phyloP scores from a whole-genome alignment of 2,329 filamentous ascomycete genomes.

The Cercospora sp. region DNA sequence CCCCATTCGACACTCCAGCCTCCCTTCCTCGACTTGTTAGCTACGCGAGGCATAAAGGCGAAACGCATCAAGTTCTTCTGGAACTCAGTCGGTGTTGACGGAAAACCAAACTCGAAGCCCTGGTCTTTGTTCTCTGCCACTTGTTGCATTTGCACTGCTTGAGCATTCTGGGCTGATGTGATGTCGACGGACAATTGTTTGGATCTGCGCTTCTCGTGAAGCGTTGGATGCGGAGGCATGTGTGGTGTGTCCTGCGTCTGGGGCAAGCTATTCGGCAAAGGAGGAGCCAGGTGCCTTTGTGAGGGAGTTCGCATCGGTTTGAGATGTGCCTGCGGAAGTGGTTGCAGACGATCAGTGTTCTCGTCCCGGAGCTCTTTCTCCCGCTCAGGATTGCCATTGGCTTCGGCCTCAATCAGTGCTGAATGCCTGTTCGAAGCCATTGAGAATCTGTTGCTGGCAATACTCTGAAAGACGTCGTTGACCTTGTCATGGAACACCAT shows the following conservation, averaged over 20 bases:
- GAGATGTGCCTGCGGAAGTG: conserved; percentile 64
- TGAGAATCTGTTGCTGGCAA: conserved; percentile 68
- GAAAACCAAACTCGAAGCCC: conserved; percentile 63
- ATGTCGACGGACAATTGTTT: conserved; percentile 48
- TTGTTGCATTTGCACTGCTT: conserved; percentile 33
- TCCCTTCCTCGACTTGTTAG: conserved; percentile 55
- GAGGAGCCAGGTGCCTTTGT: conserved; percentile 25
- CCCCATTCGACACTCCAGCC: conserved; percentile 94
- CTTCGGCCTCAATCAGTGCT: conserved; percentile 77
- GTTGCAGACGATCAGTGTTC: conserved; percentile 80
- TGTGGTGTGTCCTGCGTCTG: conserved; percentile 32
- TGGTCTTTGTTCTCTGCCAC: conserved; percentile 20
- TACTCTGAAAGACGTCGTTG: conserved; percentile 82
- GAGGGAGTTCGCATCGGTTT: conserved; percentile 33
- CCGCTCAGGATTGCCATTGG: conserved; percentile 73
- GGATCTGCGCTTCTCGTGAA: conserved; percentile 47
- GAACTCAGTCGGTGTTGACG: conserved; percentile 79
- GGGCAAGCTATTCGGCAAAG: conserved; percentile 47
- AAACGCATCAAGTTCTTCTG: conserved; percentile 81
- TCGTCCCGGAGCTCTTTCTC: conserved; percentile 78
- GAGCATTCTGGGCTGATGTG: conserved; percentile 42
- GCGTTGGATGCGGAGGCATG: conserved; percentile 37
- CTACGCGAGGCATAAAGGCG: conserved; percentile 66
- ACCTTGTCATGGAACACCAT: conserved; percentile 81
- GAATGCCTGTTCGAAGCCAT: conserved; percentile 64